phyloP scores from a whole-genome alignment of 106 monocot species.

The Ottelia alismoides region DNA sequence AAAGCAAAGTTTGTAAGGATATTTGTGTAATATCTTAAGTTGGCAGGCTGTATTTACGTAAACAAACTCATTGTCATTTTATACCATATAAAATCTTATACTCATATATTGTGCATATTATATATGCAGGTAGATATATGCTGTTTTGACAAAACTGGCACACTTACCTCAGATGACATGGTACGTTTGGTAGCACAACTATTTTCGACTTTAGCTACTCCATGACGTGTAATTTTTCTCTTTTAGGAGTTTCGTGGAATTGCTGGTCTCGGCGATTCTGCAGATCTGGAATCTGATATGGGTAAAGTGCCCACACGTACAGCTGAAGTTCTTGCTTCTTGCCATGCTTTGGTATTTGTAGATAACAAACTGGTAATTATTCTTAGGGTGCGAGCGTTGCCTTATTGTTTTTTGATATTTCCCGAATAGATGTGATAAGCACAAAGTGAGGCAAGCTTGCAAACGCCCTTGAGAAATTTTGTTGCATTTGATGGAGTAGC shows the following conservation, averaged over 20 bases:
- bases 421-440: no score
- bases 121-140: slow-evolving; percentile 93
- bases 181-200: slow-evolving; percentile 19
- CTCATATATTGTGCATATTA: not conserved
- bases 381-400: no score
- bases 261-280: slow-evolving; percentile 37
- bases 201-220: not conserved
- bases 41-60: no score
- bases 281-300: slow-evolving; percentile 61
- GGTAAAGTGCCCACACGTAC: slow-evolving; percentile 53
- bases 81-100: not conserved
- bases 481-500: no score
- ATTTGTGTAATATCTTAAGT: no score
- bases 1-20: no score
- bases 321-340: slow-evolving; percentile 71
- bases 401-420: no score
- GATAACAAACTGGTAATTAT: slow-evolving; percentile 93
- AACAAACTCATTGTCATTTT: not conserved
- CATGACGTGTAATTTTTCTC: slow-evolving; percentile 2
- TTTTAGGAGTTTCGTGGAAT: slow-evolving; percentile 91
- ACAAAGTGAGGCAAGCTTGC: no score
- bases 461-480: no score
- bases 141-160: slow-evolving; percentile 99
- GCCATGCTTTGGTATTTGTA: slow-evolving; percentile 98
- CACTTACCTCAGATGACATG: slow-evolving; percentile 99